These are phyloP conservation scores for Malassezia arunalokei DNA, from an alignment of 1,284 basidiomycete genomes.

Conservation along the genomic window DNA sequence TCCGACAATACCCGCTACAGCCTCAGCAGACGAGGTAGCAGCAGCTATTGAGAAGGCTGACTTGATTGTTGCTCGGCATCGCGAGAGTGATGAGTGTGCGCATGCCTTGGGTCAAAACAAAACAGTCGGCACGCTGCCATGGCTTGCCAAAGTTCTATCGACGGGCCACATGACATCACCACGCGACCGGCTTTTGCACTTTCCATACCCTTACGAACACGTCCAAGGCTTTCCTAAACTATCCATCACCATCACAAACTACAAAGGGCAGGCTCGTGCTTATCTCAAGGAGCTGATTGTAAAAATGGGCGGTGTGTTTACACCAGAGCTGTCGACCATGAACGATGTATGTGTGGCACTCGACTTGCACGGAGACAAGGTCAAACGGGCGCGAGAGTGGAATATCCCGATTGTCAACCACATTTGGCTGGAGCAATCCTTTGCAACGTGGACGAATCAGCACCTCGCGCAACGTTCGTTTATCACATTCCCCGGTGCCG, in stretches of 20 bases:
- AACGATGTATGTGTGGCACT: conserved; percentile 72
- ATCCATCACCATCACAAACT: conserved; percentile 73
- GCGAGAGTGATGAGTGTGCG: conserved; percentile 59
- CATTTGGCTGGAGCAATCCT: conserved; percentile 76
- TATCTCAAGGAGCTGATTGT: conserved; percentile 71
- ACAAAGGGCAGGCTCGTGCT: conserved; percentile 67
- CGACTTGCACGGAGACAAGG: conserved; percentile 65
- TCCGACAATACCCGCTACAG: conserved; percentile 54
- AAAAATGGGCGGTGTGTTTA: conserved; percentile 65
- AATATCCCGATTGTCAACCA: conserved; percentile 75
- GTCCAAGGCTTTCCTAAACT: conserved; percentile 48
- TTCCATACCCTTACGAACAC: conserved; percentile 50
- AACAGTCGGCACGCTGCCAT: conserved; percentile 63
- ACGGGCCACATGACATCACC: conserved; percentile 57
- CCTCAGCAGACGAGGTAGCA: conserved; percentile 20
- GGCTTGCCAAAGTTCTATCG: conserved; percentile 66
- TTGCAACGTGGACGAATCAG: conserved; percentile 43
- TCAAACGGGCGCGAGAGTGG: conserved; percentile 63
- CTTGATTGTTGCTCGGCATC: conserved; percentile 58
- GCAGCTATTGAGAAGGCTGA: conserved; percentile 50
- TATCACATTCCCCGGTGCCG: conserved; percentile 14
- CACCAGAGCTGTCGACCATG: conserved; percentile 57
- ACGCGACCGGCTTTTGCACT: conserved; percentile 57
- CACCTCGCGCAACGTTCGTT: conserved; percentile 12
- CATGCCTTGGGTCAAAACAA: conserved; percentile 57